Evolutionary conservation across 352 stramenopile genomes (phyloP), one percentile per base, ranked within the genome.

Genomic region (Pythium insidiosum): DNA sequence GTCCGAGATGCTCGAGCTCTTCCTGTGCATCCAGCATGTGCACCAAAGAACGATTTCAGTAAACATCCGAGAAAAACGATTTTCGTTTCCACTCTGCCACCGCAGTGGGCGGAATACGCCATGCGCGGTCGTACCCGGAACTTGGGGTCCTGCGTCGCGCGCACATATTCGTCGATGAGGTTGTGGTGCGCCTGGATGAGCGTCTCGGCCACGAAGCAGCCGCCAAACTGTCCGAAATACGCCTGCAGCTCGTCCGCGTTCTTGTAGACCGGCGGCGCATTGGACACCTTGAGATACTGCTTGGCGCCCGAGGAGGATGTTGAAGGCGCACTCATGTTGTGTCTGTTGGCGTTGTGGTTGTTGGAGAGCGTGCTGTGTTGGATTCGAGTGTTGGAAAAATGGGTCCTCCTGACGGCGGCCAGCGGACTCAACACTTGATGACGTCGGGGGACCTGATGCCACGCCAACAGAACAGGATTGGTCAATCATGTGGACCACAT

Each of bases 191-290:
- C 95, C 53, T 97, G 87, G 48, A 97, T 96, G 20, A 99, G 69
- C 29, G 95, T 99, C 72, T 98, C 95, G 25, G 95, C 95, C 53
- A 99, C 97, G 66, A 96, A 99, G 53, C 96, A 95, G 44, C 96
- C 95, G 20, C 95, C 95, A 68, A 98, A 99, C 45, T 90, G 54
- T 30, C 88, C 88, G 60, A 97, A 97, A 73, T 95, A 89, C 28
- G 73, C 74, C 50, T 75, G 71, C 4, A 89, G 53, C 47, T 89
- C 67, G 7, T 84, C 70, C 4, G 44, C 58, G 5, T 59, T 78
- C 11, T 49, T 50, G 62, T 88, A 91, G 13, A 83, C 61, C 11
- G 75, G 79, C 35, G 79, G 75, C n/a, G 75, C 73, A 24, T 91
- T 91, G 21, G 73, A 84, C 28, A 88, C 64, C 36, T 67, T 61